Evolutionary conservation across 2,329 filamentous ascomycete species (phyloP).

Genomic region (Aspergillus fructus): DNA sequence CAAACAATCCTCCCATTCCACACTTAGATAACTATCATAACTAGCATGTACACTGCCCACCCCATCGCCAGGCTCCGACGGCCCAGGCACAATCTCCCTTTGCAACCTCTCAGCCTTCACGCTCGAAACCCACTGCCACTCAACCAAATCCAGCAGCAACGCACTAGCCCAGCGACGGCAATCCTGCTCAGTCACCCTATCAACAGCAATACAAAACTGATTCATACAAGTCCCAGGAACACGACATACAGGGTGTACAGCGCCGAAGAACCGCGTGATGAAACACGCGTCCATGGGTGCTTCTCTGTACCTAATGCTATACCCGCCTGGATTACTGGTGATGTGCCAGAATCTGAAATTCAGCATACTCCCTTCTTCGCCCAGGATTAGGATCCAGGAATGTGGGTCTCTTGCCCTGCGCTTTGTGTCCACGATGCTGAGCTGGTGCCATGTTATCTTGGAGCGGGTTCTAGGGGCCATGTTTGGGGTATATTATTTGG

Average conservation of each 20-base stretch:
- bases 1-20: too few species aligned
- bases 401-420: neutral
- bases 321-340: neutral
- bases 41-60: too few species aligned
- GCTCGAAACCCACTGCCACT: neutral
- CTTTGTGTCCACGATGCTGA: neutral
- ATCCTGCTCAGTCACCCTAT: neutral
- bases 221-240: neutral
- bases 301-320: neutral
- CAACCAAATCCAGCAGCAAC: neutral
- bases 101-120: neutral
- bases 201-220: neutral
- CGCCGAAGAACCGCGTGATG: neutral
- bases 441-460: too few species aligned
- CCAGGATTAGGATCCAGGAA: neutral
- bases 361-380: neutral
- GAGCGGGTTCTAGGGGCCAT: neutral
- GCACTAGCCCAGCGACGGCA: neutral
- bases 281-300: neutral
- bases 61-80: neutral
- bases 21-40: too few species aligned
- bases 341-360: neutral
- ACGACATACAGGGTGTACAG: neutral
- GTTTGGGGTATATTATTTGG: too few species aligned
- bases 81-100: neutral